A percentile compares a stretch with the other conserved stretches of the same genome.
Conservation (phyloP, 2,329 filamentous ascomycete species). For the Xylariaceae sp. region DNA sequence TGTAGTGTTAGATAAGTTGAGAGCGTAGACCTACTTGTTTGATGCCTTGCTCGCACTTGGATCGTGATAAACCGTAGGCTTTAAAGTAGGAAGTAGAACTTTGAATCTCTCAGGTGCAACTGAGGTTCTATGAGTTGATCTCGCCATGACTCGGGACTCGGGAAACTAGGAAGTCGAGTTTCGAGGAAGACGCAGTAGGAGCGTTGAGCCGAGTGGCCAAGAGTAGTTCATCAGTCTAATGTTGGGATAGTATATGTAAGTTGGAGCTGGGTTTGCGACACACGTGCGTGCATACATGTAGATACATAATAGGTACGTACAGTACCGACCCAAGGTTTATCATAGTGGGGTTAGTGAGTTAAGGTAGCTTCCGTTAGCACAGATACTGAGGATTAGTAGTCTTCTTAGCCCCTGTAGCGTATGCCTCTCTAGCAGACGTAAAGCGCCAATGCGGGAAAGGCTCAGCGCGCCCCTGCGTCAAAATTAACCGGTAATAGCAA, state of each 20-base stretch:
- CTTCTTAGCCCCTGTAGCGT: too few relatives aligned
- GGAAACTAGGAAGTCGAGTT: not conserved
- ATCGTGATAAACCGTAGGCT: constrained; percentile 39
- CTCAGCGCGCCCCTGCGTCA: not conserved
- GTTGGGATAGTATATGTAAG: not conserved
- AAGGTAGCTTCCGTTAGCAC: too few relatives aligned
- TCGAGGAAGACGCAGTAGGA: not conserved
- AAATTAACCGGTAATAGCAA: constrained; percentile 5
- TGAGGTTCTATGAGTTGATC: constrained; percentile 32
- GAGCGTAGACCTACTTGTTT: constrained; percentile 37
- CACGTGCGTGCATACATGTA: not conserved
- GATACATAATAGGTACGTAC: not conserved
- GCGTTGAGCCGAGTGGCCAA: not conserved
- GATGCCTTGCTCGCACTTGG: constrained; percentile 32
- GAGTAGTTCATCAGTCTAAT: not conserved
- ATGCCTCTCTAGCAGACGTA: too few relatives aligned
- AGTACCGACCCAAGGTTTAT: not conserved
- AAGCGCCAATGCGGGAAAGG: too few relatives aligned
- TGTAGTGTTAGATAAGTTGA: constrained; percentile 21
- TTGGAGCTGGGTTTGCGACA: not conserved
- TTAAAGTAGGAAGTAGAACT: constrained; percentile 35
- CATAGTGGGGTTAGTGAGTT: too few relatives aligned
- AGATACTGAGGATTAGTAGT: too few relatives aligned
- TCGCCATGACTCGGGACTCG: constrained; percentile 30
- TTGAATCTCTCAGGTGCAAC: constrained; percentile 40